Percentiles rank a stretch among this genome's conserved stretches.
Evolutionary conservation across 176 grass and related monocot species (phyloP).

Genomic region (Luzula sylvatica): DNA sequence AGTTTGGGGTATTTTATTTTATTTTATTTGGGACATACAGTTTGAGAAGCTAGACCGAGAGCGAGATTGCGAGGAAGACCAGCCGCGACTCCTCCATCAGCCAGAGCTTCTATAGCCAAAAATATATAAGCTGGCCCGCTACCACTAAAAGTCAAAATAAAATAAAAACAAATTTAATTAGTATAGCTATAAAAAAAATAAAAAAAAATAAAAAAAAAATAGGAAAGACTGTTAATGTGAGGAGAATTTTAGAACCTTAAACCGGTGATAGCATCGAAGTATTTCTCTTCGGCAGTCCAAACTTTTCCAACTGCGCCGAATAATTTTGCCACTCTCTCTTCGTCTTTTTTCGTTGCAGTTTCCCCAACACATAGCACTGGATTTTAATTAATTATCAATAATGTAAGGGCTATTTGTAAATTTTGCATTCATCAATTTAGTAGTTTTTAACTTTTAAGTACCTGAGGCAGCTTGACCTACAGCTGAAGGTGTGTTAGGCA

Average conservation of each 20-base stretch:
- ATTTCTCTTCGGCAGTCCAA: constrained; percentile 94
- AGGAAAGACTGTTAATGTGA: background rate
- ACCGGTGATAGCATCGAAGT: constrained; percentile 96
- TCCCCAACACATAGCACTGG: constrained; percentile 84
- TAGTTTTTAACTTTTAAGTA: constrained; percentile 16
- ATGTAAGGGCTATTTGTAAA: too few relatives aligned
- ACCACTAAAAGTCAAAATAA: constrained; percentile 51
- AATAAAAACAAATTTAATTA: background rate
- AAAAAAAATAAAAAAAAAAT: constrained; percentile 6
- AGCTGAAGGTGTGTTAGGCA: constrained; percentile 97
- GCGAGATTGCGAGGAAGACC: constrained; percentile 96
- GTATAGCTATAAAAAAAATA: background rate
- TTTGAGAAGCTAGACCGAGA: constrained; percentile 87
- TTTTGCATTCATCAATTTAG: too few relatives aligned
- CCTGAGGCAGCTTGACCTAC: constrained; percentile 95
- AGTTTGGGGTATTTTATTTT: too few relatives aligned
- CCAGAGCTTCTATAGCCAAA: constrained; percentile 91
- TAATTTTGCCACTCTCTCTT: constrained; percentile 53
- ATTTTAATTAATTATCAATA: too few relatives aligned
- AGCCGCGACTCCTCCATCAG: constrained; percentile 96
- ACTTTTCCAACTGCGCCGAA: constrained; percentile 88
- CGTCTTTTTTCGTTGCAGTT: constrained; percentile 69
- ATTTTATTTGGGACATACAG: constrained; percentile 32
- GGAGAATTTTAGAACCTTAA: constrained; percentile 51
- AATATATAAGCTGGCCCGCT: constrained; percentile 96